phyloP scores from a whole-genome alignment of 2,329 filamentous ascomycete species.

The Fusarium solani-melongenae region DNA sequence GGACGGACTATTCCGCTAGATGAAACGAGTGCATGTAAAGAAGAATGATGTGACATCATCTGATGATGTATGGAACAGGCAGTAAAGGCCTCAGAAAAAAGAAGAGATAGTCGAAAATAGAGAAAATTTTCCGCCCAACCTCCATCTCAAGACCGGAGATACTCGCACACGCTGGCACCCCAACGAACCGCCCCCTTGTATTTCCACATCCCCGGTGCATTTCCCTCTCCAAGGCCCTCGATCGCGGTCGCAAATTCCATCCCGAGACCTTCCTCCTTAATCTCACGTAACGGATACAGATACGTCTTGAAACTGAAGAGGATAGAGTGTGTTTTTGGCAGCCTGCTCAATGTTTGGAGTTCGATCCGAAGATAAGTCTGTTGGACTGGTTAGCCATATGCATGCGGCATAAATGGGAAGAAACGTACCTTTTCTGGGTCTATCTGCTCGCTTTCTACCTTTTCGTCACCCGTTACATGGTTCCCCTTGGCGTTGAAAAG shows the following conservation, averaged over 20 bases:
- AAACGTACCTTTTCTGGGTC: background rate
- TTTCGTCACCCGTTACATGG: conserved; percentile 14
- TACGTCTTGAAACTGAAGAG: background rate
- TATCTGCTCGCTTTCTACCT: conserved; percentile 7
- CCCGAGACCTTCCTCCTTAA: background rate
- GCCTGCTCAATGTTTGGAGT: background rate
- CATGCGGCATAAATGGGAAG: background rate
- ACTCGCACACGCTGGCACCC: conserved; percentile 60
- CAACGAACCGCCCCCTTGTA: conserved; percentile 64
- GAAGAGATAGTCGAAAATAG: background rate
- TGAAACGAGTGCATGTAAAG: background rate
- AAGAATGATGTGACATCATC: background rate
- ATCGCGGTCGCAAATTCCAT: conserved; percentile 58
- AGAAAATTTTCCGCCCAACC: background rate
- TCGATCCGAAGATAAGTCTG: background rate
- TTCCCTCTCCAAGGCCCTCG: conserved; percentile 61
- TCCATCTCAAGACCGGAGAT: conserved; percentile 50
- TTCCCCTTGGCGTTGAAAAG: conserved; percentile 24
- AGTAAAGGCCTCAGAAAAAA: background rate
- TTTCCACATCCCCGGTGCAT: conserved; percentile 64
- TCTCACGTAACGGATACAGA: background rate
- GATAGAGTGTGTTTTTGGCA: background rate
- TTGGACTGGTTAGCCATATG: background rate
- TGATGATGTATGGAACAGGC: background rate
- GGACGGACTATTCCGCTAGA: background rate